Conservation (phyloP, 2,329 filamentous ascomycete genomes). For the Colletotrichum cordylinicola region DNA sequence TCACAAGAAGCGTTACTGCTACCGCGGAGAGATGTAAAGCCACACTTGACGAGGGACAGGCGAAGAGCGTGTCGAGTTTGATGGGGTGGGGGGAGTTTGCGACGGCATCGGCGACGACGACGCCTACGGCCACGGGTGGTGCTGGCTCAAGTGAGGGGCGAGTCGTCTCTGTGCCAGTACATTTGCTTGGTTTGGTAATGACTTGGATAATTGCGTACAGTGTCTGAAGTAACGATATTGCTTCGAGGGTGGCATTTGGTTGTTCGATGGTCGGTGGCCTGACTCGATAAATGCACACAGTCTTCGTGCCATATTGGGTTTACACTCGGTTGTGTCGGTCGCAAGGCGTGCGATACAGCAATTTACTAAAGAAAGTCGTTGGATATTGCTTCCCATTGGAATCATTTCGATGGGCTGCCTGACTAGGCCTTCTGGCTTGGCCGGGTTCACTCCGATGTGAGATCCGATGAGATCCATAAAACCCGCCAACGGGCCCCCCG, state of each 20-base stretch:
- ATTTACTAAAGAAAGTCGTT: too few species aligned
- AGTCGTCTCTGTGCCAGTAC: background rate
- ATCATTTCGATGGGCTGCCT: too few species aligned
- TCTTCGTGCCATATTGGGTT: too few species aligned
- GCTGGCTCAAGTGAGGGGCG: background rate
- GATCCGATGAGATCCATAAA: too few species aligned
- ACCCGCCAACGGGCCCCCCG: too few species aligned
- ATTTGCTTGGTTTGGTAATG: background rate
- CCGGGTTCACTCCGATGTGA: too few species aligned
- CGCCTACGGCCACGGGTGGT: background rate
- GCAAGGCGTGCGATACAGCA: too few species aligned
- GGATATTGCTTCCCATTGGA: too few species aligned
- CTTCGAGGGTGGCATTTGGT: background rate
- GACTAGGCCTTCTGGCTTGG: too few species aligned
- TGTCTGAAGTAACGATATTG: background rate
- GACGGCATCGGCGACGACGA: conserved; percentile 27
- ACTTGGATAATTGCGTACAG: background rate
- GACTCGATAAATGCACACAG: too few species aligned
- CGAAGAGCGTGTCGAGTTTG: background rate
- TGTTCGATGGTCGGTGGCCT: too few species aligned
- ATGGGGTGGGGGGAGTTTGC: background rate
- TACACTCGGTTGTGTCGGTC: too few species aligned
- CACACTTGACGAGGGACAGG: background rate
- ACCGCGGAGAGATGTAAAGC: background rate
- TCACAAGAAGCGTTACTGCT: background rate